Evolutionary conservation across 257 asterid species (phyloP).

Genomic region (Jacaranda mimosifolia): DNA sequence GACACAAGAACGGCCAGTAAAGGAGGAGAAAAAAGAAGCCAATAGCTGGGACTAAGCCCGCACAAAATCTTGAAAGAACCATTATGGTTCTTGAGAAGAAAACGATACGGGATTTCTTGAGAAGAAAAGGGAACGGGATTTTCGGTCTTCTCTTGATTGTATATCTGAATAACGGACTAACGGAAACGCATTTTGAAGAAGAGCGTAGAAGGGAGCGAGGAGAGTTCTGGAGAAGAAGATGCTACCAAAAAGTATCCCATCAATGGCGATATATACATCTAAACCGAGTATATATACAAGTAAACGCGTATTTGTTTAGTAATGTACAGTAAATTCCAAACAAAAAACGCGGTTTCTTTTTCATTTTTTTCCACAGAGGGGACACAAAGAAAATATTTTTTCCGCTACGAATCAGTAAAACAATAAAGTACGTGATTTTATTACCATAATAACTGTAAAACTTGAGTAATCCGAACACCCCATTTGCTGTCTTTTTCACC

Average conservation of each 20-base stretch:
- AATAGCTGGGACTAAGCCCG: constrained; percentile 31
- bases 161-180: not conserved
- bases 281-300: not conserved
- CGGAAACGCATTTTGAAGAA: constrained; percentile 26
- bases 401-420: constrained; percentile 10
- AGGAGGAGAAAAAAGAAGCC: constrained; percentile 43
- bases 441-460: constrained; percentile 26
- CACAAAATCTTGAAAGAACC: constrained; percentile 42
- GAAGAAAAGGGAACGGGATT: not conserved
- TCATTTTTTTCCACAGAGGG: constrained; percentile 21
- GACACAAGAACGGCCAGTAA: constrained; percentile 46
- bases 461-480: not conserved
- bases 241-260: constrained; percentile 28
- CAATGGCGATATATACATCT: not conserved
- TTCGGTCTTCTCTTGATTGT: not conserved
- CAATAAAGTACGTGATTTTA: not conserved
- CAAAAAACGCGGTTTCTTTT: constrained; percentile 46
- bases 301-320: constrained; percentile 34
- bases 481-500: constrained; percentile 30
- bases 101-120: constrained; percentile 2
- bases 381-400: not conserved
- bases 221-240: constrained; percentile 31
- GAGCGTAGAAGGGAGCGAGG: not conserved
- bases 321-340: constrained; percentile 21
- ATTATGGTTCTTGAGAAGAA: constrained; percentile 45